A percentile compares a stretch with the other conserved stretches of the same genome.
phyloP scores from a whole-genome alignment of 2,329 filamentous ascomycete species.

The Fusarium cyanostomum region DNA sequence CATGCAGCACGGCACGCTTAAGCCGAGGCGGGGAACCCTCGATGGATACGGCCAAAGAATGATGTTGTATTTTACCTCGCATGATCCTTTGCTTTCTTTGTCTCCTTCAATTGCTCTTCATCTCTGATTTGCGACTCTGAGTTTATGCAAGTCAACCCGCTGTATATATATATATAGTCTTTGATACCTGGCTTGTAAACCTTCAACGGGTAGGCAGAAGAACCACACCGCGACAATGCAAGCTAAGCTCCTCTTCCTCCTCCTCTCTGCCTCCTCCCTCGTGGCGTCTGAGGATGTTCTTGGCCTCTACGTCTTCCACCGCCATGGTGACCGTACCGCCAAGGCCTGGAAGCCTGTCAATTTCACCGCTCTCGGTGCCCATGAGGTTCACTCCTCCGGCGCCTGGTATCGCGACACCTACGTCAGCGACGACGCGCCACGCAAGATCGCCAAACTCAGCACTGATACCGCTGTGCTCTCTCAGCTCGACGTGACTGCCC shows the following conservation, averaged over 20 bases:
- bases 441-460: conserved; percentile 73
- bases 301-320: conserved; percentile 86
- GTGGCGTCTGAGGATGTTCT: conserved; percentile 72
- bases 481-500: conserved; percentile 78
- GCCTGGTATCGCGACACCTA: conserved; percentile 81
- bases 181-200: conserved; percentile 2
- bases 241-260: conserved; percentile 51
- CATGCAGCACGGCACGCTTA: conserved; percentile 28
- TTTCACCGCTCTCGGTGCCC: conserved; percentile 82
- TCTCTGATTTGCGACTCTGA: too few relatives aligned
- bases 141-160: too few relatives aligned
- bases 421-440: conserved; percentile 66
- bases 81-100: neutral
- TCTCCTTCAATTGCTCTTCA: neutral
- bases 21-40: conserved; percentile 28
- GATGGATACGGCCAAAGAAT: conserved; percentile 1
- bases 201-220: conserved; percentile 6
- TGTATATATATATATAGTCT: too few relatives aligned
- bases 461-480: conserved; percentile 70
- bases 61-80: neutral
- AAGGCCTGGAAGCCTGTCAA: conserved; percentile 77
- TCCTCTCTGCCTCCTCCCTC: conserved; percentile 51
- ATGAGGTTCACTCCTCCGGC: conserved; percentile 77
- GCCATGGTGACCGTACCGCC: conserved; percentile 87
- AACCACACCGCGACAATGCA: conserved; percentile 46